Evolutionary conservation across 148 eudicot genomes (phyloP), one percentile per base, ranked within the genome.

Genomic region (Silene latifolia): DNA sequence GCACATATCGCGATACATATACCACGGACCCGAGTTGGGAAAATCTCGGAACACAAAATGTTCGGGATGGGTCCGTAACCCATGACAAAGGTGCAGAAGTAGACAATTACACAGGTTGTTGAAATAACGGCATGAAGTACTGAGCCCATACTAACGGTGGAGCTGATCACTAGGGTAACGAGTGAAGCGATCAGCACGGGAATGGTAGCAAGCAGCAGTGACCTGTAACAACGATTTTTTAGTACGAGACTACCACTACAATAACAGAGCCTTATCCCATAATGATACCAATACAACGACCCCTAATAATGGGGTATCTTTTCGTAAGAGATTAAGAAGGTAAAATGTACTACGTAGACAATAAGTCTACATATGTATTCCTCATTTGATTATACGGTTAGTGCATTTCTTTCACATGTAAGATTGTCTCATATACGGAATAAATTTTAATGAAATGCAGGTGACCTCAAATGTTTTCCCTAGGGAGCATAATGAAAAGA

Each of bases 11-110:
- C 97, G 18, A 95, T 95, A 86, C 98, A 95, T 7, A 92, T 72
- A 27, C 98, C 98, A n/a, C 98, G 92, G 19, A 92, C 97, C n/a
- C 89, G 77, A 19, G 98, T 95, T 1, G 98, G 98, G 80, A 95
- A 95, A 75, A 95, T 95, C 79, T 95, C 98, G 0, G 98, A 80
- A 67, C 97, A 95, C 21, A 95, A 80, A 59, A 92, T 95, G 73
- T 95, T 95, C 1, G 98, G 98, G 67, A 92, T 83, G 25, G 98
- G 98, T 13, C 98, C 97, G 60, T 89, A 95, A 2, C 83, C 98
- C 88, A 83, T 88, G 39, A 90, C 97, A 25, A 95, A 92, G 72
- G 78, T 60, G 81, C 98, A 95, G 80, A 92, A 90, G 83, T 94
- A 94, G 78, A 89, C 74, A 17, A 94, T 83, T 4, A 95, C 97